These are phyloP conservation scores for Guadua angustifolia DNA, from an alignment of 176 grass and related monocot genomes.

Conservation along the genomic window DNA sequence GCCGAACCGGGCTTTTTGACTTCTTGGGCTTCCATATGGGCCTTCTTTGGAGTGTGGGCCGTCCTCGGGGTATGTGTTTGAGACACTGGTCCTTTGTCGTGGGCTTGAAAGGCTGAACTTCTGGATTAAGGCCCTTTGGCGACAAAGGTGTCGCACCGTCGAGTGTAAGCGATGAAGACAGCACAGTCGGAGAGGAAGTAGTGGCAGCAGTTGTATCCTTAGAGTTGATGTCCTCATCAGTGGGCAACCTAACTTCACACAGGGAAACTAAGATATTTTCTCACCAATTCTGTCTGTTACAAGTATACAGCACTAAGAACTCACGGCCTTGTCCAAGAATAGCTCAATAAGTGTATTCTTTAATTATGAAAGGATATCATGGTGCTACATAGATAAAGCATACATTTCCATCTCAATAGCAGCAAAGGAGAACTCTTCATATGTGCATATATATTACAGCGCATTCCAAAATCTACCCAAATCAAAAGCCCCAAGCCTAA, in stretches of 20 bases:
- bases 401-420: neutral
- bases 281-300: conserved; percentile 8
- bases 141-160: too few species aligned
- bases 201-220: too few species aligned
- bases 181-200: too few species aligned
- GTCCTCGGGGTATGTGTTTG: too few species aligned
- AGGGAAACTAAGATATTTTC: conserved; percentile 20
- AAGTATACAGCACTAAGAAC: neutral
- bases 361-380: neutral
- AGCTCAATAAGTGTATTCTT: neutral
- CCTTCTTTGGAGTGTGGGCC: too few species aligned
- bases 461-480: conserved; percentile 31
- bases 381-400: conserved; percentile 7
- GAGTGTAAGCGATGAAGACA: too few species aligned
- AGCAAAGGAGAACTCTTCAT: conserved; percentile 27
- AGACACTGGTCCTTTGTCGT: too few species aligned
- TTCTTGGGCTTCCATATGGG: too few species aligned
- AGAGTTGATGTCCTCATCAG: too few species aligned
- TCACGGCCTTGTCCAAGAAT: conserved; percentile 4
- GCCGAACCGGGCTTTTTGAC: too few species aligned
- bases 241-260: conserved; percentile 28
- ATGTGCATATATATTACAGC: conserved; percentile 20
- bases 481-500: conserved; percentile 23
- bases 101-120: too few species aligned
- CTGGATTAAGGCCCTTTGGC: too few species aligned